Percentiles rank a stretch among this genome's conserved stretches.
phyloP scores from a whole-genome alignment of 2,329 filamentous ascomycete species.

The Ophiostoma sp. region DNA sequence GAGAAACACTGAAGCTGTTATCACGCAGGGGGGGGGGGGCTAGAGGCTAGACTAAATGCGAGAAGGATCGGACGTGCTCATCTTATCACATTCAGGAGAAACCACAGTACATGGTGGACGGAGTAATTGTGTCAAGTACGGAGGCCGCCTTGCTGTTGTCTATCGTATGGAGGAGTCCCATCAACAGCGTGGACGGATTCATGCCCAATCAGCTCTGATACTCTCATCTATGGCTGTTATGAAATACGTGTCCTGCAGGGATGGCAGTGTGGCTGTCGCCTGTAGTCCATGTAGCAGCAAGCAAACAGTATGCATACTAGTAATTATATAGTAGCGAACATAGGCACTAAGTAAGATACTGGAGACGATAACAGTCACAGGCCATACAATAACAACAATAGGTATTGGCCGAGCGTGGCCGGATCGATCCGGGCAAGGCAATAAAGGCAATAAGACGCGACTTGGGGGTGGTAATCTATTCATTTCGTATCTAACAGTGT shows the following conservation, averaged over 20 bases:
- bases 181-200: too few relatives aligned
- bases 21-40: too few relatives aligned
- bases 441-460: neutral
- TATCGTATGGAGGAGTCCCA: too few relatives aligned
- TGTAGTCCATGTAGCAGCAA: too few relatives aligned
- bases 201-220: neutral
- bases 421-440: slow-evolving; percentile 5
- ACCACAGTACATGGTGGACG: neutral
- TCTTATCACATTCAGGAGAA: neutral
- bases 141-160: neutral
- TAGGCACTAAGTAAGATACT: neutral
- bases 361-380: neutral
- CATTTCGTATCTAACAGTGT: neutral
- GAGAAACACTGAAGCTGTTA: neutral
- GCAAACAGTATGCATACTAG: too few relatives aligned
- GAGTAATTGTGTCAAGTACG: neutral
- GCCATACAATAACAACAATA: neutral
- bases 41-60: neutral
- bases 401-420: neutral
- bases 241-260: neutral
- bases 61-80: neutral
- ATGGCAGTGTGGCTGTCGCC: neutral
- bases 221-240: neutral
- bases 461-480: too few relatives aligned
- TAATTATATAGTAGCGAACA: too few relatives aligned